Percentiles rank a stretch among this genome's conserved stretches.
These are phyloP conservation scores for Nadsonia fulvescens DNA, from an alignment of 805 yeast species.

Conservation along the genomic window DNA sequence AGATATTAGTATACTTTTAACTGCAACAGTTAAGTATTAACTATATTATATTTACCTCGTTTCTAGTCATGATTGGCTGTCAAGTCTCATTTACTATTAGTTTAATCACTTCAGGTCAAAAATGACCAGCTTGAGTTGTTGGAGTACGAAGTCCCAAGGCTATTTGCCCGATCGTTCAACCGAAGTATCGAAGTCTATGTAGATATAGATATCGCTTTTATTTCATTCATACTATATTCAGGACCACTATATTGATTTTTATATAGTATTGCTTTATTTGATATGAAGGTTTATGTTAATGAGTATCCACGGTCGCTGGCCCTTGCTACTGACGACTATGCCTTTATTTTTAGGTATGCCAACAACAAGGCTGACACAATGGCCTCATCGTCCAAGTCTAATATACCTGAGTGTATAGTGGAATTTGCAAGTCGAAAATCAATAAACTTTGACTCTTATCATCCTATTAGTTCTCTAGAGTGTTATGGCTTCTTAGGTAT, in stretches of 20 bases:
- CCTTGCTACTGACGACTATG: conserved; percentile 38
- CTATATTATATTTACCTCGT: too few species aligned
- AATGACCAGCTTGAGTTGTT: too few species aligned
- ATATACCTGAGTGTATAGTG: conserved; percentile 19
- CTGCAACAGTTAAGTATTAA: too few species aligned
- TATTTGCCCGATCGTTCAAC: too few species aligned
- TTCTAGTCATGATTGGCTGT: conserved; percentile 1
- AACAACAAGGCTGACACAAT: too few species aligned
- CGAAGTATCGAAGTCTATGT: too few species aligned
- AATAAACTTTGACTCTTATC: conserved; percentile 23
- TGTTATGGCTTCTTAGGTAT: conserved; percentile 53
- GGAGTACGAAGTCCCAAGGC: too few species aligned
- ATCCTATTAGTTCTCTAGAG: conserved; percentile 22
- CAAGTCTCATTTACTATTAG: too few species aligned
- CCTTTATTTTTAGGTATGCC: conserved; percentile 31
- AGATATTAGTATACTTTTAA: background rate
- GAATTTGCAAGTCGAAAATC: conserved; percentile 25
- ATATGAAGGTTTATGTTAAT: conserved; percentile 51
- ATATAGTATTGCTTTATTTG: too few species aligned
- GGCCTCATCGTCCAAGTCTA: conserved; percentile 7
- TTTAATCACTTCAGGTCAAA: too few species aligned
- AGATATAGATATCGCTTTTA: background rate
- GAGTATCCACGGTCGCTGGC: conserved; percentile 53
- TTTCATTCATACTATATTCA: too few species aligned
- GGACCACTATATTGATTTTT: too few species aligned